phyloP scores from a whole-genome alignment of 2,329 filamentous ascomycete species.

The Clonostachys byssicola region DNA sequence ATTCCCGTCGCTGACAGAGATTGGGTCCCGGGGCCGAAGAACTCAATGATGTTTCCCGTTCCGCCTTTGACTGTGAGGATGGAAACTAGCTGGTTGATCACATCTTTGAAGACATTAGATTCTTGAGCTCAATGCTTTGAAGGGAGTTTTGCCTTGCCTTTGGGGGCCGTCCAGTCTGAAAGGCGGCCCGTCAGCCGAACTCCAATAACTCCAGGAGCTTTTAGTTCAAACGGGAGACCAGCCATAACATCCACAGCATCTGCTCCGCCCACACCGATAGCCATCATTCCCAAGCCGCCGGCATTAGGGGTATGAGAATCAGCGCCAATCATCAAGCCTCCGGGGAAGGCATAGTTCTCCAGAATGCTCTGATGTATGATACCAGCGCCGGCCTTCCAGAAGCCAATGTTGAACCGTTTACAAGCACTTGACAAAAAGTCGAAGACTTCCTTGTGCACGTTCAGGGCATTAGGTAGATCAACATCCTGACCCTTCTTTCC shows the following conservation, averaged over 20 bases:
- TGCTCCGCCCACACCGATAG: not conserved
- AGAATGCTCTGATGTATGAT: not conserved
- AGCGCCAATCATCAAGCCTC: constrained; percentile 2
- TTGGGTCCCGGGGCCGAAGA: constrained; percentile 59
- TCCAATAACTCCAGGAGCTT: constrained; percentile 71
- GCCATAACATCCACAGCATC: constrained; percentile 1
- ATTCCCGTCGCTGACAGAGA: constrained; percentile 68
- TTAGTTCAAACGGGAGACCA: not conserved
- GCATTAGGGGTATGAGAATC: not conserved
- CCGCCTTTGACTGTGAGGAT: constrained; percentile 77
- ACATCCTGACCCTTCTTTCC: not conserved
- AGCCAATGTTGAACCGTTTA: not conserved
- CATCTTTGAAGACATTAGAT: constrained; percentile 29
- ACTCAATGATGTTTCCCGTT: constrained; percentile 67
- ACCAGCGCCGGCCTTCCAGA: not conserved
- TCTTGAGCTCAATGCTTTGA: no score
- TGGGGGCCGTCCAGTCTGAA: constrained; percentile 70
- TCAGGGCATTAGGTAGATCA: constrained; percentile 2
- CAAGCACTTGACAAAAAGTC: not conserved
- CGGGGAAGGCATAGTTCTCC: not conserved
- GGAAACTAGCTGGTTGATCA: constrained; percentile 71
- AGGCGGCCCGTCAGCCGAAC: constrained; percentile 68
- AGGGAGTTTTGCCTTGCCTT: constrained; percentile 33
- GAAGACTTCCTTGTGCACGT: not conserved
- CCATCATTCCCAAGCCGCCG: not conserved